Percentiles rank a stretch among this genome's conserved stretches.
Evolutionary conservation across 208 protist genomes (phyloP).

Genomic region (Trypanosoma platydactyli): DNA sequence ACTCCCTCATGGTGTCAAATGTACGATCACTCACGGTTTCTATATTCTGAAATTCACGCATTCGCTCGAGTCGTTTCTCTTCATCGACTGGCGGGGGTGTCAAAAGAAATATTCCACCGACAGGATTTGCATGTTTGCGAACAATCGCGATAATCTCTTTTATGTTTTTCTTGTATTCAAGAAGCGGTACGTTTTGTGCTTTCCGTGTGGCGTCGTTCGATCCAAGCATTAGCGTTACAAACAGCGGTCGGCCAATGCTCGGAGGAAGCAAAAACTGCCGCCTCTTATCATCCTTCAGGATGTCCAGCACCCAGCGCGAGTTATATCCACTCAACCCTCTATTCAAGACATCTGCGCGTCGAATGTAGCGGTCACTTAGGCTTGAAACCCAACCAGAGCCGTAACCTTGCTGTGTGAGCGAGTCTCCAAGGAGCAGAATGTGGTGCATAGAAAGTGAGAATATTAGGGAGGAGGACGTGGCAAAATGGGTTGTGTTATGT

Average conservation of each 20-base stretch:
- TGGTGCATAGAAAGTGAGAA: slow-evolving; percentile 17
- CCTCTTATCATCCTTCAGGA: slow-evolving; percentile 28
- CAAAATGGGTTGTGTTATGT: not conserved
- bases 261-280: slow-evolving; percentile 30
- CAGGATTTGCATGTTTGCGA: slow-evolving; percentile 23
- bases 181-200: slow-evolving; percentile 33
- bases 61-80: slow-evolving; percentile 23
- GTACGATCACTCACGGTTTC: slow-evolving; percentile 1
- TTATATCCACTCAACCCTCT: slow-evolving; percentile 70
- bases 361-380: slow-evolving; percentile 41
- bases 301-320: slow-evolving; percentile 44
- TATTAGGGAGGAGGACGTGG: too few relatives aligned
- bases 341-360: slow-evolving; percentile 54
- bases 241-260: slow-evolving; percentile 32
- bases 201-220: slow-evolving; percentile 36
- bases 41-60: not conserved
- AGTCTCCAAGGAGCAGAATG: slow-evolving; percentile 55
- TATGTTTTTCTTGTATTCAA: slow-evolving; percentile 41
- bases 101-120: slow-evolving; percentile 47
- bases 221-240: slow-evolving; percentile 54
- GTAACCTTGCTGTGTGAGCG: slow-evolving; percentile 55
- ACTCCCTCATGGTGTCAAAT: slow-evolving; percentile 23
- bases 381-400: slow-evolving; percentile 34
- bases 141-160: slow-evolving; percentile 36
- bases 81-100: slow-evolving; percentile 44